Base-by-base conservation (phyloP, 164 flowering plant genomes). In the Dillenia turbinata region DNA sequence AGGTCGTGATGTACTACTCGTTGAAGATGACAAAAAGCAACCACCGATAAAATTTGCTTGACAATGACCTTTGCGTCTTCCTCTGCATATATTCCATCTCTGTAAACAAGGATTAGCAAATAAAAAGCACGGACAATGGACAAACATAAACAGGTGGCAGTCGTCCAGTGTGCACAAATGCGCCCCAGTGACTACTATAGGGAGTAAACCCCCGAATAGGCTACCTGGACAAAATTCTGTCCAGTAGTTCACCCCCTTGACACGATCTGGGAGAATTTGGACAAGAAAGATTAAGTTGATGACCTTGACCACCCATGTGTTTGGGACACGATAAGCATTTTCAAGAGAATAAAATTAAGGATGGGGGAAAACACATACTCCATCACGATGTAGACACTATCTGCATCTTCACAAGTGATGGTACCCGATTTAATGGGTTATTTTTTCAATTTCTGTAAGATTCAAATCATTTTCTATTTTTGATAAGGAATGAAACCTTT, bases 241-340 rank as follows among this genome's bases (percentile, higher is more conserved):
- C 99, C 4, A 94, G 81, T 40, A 94, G 80, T 70, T 91, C 97
- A 54, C 97, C 99, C 54, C 97, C 99, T 76, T 91, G 95, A 78
- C 99, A 94, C 78, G 91, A 81, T 74, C 97, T 90, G 86, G 51
- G 13, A 49, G 40, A 46, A 62, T 62, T 33, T 33, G 40, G 40
- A 33, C 0, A 33, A 33, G 40, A 33, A 33, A 33, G 7, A 33
- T 33, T 33, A 33, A 33, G 40, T 33, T 33, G 40, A 33, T 33
- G 40, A 33, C 40, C 40, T 33, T 33, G 40, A 33, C 7, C 40
- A 33, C 7, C 40, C 40, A 33, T 33, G 40, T 33, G 40, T 33
- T 33, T 33, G 0, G 5, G 40, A 4, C 40, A 33, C 40, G 6
- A 33, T 33, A 0, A 33, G 40, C 40, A 33, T 33, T 33, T 33